These are phyloP conservation scores for Paraphoma chrysanthemicola DNA, from an alignment of 2,329 filamentous ascomycete genomes.

Conservation along the genomic window DNA sequence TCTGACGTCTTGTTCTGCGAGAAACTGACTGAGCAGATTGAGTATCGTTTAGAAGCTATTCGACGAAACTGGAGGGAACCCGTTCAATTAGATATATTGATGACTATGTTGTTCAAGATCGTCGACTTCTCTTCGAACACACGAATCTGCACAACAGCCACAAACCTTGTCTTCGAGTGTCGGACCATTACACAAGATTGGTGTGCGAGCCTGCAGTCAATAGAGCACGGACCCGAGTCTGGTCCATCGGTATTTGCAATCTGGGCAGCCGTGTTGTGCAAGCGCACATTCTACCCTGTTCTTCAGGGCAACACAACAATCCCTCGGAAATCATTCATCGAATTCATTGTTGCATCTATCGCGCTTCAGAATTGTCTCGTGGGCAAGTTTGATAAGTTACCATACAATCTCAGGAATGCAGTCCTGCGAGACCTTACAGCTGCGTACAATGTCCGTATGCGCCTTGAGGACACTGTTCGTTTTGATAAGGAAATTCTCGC, in stretches of 20 bases:
- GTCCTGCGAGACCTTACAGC: slow-evolving; percentile 59
- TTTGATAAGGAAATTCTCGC: slow-evolving; percentile 34
- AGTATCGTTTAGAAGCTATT: slow-evolving; percentile 56
- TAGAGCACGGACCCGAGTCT: slow-evolving; percentile 32
- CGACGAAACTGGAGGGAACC: slow-evolving; percentile 65
- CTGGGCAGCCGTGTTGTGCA: slow-evolving; percentile 64
- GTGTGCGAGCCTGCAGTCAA: slow-evolving; percentile 56
- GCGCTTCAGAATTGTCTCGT: slow-evolving; percentile 58
- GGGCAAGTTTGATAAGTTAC: slow-evolving; percentile 46
- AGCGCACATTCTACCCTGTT: slow-evolving; percentile 45
- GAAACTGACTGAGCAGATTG: slow-evolving; percentile 57
- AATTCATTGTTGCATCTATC: slow-evolving; percentile 52
- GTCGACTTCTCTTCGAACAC: slow-evolving; percentile 34
- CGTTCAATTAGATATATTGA: slow-evolving; percentile 64
- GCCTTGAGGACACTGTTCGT: slow-evolving; percentile 48
- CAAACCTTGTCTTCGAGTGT: slow-evolving; percentile 44
- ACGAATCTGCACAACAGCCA: slow-evolving; percentile 9
- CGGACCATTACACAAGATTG: slow-evolving; percentile 58
- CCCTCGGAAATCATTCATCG: slow-evolving; percentile 11
- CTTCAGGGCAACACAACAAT: neutral
- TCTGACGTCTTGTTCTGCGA: slow-evolving; percentile 58
- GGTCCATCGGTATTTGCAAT: slow-evolving; percentile 51
- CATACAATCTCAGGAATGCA: slow-evolving; percentile 44
- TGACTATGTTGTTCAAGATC: slow-evolving; percentile 58
- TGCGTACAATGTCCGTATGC: slow-evolving; percentile 43